Evolutionary conservation across 352 stramenopile species (phyloP).

Genomic region (Pythium myriotylum): DNA sequence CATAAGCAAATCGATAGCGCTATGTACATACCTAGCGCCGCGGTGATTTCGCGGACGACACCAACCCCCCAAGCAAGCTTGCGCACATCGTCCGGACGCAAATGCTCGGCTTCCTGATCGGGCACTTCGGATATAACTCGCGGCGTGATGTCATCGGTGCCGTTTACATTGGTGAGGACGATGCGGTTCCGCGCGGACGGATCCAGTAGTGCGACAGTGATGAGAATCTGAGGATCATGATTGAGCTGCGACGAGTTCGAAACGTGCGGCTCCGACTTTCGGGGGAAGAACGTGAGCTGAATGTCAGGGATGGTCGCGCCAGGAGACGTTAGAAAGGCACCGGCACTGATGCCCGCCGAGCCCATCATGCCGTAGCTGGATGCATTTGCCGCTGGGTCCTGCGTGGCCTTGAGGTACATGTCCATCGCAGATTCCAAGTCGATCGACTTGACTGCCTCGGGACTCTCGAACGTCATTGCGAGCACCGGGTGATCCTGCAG

Average conservation of each 20-base stretch:
- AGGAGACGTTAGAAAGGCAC: slow-evolving; percentile 75
- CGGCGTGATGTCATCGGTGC: slow-evolving; percentile 45
- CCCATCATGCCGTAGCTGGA: slow-evolving; percentile 63
- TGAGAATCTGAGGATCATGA: slow-evolving; percentile 55
- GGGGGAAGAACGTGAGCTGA: slow-evolving; percentile 89
- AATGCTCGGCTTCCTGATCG: slow-evolving; percentile 46
- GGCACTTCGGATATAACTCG: slow-evolving; percentile 54
- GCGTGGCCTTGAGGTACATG: slow-evolving; percentile 49
- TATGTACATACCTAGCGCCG: slow-evolving; percentile 39
- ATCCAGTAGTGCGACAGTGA: slow-evolving; percentile 84
- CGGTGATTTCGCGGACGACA: slow-evolving; percentile 60
- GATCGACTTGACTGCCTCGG: slow-evolving; percentile 26
- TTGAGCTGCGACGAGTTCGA: slow-evolving; percentile 48
- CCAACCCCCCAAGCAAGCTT: slow-evolving; percentile 63
- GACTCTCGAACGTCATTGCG: slow-evolving; percentile 66
- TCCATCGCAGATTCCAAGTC: slow-evolving; percentile 39
- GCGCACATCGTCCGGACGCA: slow-evolving; percentile 56
- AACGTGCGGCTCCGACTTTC: slow-evolving; percentile 78
- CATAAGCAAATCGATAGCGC: background rate
- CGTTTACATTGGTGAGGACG: slow-evolving; percentile 33
- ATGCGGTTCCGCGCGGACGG: slow-evolving; percentile 54
- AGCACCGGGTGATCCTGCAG: slow-evolving; percentile 89
- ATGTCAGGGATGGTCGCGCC: slow-evolving; percentile 77
- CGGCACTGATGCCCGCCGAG: slow-evolving; percentile 67
- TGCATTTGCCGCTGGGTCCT: slow-evolving; percentile 25